A percentile compares a stretch with the other conserved stretches of the same genome.
Conservation (phyloP, 495 filamentous ascomycete species). For the Hypoxylon subgilvum region DNA sequence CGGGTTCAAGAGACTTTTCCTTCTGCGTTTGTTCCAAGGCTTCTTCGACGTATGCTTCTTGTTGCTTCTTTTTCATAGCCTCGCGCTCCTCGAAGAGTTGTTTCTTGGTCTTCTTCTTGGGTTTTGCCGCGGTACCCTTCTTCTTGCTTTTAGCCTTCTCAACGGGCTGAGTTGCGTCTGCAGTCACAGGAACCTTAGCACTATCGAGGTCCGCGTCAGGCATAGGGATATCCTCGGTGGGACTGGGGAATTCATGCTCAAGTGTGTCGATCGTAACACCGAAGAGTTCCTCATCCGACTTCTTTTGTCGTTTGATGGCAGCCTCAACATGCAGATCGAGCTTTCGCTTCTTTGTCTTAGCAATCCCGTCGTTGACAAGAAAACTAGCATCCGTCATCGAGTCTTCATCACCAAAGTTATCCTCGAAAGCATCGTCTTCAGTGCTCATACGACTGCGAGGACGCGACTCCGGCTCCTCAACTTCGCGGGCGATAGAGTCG, state of each 20-base stretch:
- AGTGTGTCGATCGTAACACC: slow-evolving; percentile 62
- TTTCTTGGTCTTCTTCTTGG: slow-evolving; percentile 75
- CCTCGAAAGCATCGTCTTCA: slow-evolving; percentile 68
- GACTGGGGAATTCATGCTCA: slow-evolving; percentile 53
- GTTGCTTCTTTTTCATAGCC: slow-evolving; percentile 60
- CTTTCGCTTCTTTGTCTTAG: slow-evolving; percentile 71
- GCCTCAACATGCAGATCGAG: slow-evolving; percentile 64
- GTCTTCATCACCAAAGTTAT: slow-evolving; percentile 64
- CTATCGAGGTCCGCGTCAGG: slow-evolving; percentile 44
- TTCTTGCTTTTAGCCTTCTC: slow-evolving; percentile 47
- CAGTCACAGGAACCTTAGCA: slow-evolving; percentile 46
- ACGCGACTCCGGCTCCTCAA: slow-evolving; percentile 81
- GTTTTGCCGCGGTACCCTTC: slow-evolving; percentile 50
- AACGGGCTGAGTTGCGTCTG: slow-evolving; percentile 28
- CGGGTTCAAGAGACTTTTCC: slow-evolving; percentile 44
- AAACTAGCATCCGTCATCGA: slow-evolving; percentile 64
- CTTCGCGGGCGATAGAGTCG: slow-evolving; percentile 68
- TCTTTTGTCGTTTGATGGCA: slow-evolving; percentile 71
- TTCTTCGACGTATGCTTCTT: slow-evolving; percentile 48
- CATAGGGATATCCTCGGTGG: slow-evolving; percentile 48
- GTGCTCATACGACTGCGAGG: slow-evolving; percentile 79
- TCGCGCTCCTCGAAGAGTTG: slow-evolving; percentile 73
- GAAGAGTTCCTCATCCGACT: slow-evolving; percentile 81
- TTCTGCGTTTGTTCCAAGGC: slow-evolving; percentile 28
- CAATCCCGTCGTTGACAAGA: slow-evolving; percentile 47